Conservation (phyloP, 345 rosid species). For the Triadica sebifera region DNA sequence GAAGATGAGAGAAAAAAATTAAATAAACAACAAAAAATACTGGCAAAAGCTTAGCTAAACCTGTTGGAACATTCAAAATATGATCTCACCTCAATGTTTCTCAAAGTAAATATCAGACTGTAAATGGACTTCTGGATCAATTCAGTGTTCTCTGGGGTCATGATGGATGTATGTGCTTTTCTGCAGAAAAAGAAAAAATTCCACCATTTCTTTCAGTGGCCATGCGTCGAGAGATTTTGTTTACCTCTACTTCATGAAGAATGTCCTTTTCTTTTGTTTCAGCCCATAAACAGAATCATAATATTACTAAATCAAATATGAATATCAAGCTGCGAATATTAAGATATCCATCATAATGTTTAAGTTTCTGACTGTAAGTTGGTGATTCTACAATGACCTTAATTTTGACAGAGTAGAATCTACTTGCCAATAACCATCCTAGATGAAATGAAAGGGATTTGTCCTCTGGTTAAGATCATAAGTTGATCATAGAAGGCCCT, state of each 20-base stretch:
- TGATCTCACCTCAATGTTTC: conserved; percentile 78
- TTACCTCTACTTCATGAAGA: neutral
- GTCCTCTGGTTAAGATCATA: too few species aligned
- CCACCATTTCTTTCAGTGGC: neutral
- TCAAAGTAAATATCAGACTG: conserved; percentile 82
- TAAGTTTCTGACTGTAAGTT: too few species aligned
- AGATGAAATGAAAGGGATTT: too few species aligned
- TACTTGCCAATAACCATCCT: too few species aligned
- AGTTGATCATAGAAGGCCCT: neutral
- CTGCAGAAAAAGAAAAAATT: conserved; percentile 16
- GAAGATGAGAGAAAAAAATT: neutral
- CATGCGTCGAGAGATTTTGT: neutral
- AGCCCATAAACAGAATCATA: neutral
- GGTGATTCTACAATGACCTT: too few species aligned
- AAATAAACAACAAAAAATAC: neutral
- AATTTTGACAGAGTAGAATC: too few species aligned
- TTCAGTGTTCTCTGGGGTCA: conserved; percentile 94
- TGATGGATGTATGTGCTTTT: conserved; percentile 54
- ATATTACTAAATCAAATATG: neutral
- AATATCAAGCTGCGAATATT: neutral
- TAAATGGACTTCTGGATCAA: conserved; percentile 77
- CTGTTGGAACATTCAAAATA: neutral
- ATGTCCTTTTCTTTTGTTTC: neutral
- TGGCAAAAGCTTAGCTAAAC: neutral
- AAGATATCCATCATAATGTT: neutral